phyloP scores from a whole-genome alignment of 2,329 filamentous ascomycete species.

The Ophiostoma tasmaniense region DNA sequence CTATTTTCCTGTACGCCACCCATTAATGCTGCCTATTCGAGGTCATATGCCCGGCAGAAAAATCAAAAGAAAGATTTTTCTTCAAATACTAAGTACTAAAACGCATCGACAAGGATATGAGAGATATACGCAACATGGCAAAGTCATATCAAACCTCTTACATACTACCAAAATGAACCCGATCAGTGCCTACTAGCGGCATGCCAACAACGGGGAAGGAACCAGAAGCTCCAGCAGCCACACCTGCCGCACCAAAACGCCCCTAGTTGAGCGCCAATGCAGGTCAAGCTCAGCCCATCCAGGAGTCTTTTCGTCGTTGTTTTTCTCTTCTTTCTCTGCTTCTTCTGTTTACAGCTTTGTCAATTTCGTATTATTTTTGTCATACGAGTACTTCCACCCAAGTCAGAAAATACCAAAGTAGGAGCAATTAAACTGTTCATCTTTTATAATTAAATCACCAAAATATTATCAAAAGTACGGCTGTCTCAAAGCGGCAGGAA shows the following conservation, averaged over 20 bases:
- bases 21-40: not conserved
- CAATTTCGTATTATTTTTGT: too few species aligned
- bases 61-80: not conserved
- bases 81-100: too few species aligned
- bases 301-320: not conserved
- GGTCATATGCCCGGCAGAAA: not conserved
- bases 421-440: too few species aligned
- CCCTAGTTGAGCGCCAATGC: conserved; percentile 6
- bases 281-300: not conserved
- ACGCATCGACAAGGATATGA: not conserved
- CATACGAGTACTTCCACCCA: not conserved
- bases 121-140: not conserved
- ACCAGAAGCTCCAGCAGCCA: conserved; percentile 3
- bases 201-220: conserved; percentile 4
- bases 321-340: not conserved
- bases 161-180: not conserved
- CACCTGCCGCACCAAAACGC: conserved; percentile 11
- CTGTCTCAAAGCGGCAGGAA: not conserved
- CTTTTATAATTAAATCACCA: not conserved
- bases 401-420: not conserved
- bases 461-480: not conserved
- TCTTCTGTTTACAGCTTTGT: too few species aligned
- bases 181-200: not conserved
- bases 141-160: not conserved
- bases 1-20: not conserved